Base-by-base conservation (phyloP, 768 basidiomycete species). In the Hygrophoropsis aurantiaca region DNA sequence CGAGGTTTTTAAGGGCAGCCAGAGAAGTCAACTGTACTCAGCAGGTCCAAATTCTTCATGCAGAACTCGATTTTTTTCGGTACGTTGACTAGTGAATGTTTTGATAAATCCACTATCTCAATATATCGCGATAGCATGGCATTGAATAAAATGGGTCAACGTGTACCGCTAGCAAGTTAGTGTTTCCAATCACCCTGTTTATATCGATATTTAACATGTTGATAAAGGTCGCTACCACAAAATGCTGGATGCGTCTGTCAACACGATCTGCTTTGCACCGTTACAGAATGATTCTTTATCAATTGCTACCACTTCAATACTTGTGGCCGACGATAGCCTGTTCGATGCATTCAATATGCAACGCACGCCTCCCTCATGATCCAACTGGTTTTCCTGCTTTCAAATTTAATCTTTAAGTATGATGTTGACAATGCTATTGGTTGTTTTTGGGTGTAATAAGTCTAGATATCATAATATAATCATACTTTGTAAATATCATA, bases 61-160 rank as follows among this genome's bases (percentile, higher is more conserved):
- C 72, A 10, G 88, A 90, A 61, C 67, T 88, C 23, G 80, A 81
- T 45, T 86, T 85, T 57, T 73, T 88, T n/a, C 73, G 78, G 85
- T 85, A 40, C 40, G 81, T 69, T 38, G 44, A 23, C 5, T 4
- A 42, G 26, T 16, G 26, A 19, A 24, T 38, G 15, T 51, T 19
- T 32, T 46, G n/a, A 42, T 21, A 40, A 46, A 41, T 18, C 34
- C 27, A 19, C 36, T 30, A 40, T 25, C 25, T 39, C 2, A 35
- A 44, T 21, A 43, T 13, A 6, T 30, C 27, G 7, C 13, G 27
- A 30, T 46, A 87, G 85, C 26, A 69, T 70, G 27, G 82, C 84
- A 2, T 74, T 88, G 19, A 64, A 67, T 10, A 81, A 79, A 54
- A 74, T 87, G 50, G 85, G 85, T 0, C 78, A 83, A 55, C 79